Base-by-base conservation (phyloP, 2,329 filamentous ascomycete species). In the Exophiala calicioides region DNA sequence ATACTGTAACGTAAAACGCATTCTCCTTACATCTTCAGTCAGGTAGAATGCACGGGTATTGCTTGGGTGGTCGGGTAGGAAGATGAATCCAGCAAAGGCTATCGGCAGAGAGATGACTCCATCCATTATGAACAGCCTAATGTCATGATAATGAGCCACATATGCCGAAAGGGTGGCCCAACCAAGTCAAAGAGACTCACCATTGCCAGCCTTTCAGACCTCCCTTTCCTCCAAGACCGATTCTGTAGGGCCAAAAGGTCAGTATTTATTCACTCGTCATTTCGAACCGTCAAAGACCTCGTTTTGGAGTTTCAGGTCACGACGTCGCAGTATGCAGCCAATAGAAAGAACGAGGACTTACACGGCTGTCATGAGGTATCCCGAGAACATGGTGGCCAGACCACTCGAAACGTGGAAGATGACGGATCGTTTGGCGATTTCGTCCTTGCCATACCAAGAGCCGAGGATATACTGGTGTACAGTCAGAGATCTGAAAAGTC, bases 171-270 rank as follows among this genome's bases (percentile, higher is more conserved):
- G n/a, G n/a, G n/a, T n/a, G n/a, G n/a, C n/a, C n/a, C n/a, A n/a
- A n/a, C n/a, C n/a, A n/a, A n/a, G n/a, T n/a, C n/a, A n/a, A n/a
- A n/a, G n/a, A n/a, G n/a, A n/a, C n/a, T n/a, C n/a, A 45, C 65
- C 65, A 68, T 43, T 65, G 52, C 42, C 42, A 51, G 0, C 76
- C 77, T 0, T 69, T 62, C 58, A 75, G 70, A 0, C 76, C 76
- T 7, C 60, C 60, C 0, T 72, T 63, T 1, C 76, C 76, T 12
- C 74, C 73, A 0, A 80, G 65, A 19, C 73, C 73, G 15, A 71
- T 72, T n/a, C n/a, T n/a, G n/a, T n/a, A n/a, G n/a, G n/a, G n/a
- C n/a, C n/a, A n/a, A n/a, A n/a, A n/a, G n/a, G n/a, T n/a, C n/a
- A n/a, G n/a, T n/a, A n/a, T n/a, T n/a, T n/a, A n/a, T n/a, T n/a